These are phyloP conservation scores for Termitomyces sp. DNA, from an alignment of 768 basidiomycete species.

Conservation along the genomic window DNA sequence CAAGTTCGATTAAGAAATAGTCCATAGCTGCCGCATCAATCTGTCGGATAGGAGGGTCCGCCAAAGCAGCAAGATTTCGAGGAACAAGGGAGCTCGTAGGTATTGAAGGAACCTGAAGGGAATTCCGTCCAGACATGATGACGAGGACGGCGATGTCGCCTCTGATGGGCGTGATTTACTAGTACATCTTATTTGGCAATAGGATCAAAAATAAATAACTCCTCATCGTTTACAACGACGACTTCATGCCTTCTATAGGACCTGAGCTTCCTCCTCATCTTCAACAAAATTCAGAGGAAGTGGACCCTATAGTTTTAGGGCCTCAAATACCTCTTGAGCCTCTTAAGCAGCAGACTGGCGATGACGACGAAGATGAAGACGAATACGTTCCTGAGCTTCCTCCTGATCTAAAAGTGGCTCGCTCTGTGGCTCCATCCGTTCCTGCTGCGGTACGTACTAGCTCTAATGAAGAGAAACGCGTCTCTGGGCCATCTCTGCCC, in stretches of 20 bases:
- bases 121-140: conserved; percentile 33
- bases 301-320: conserved; percentile 18
- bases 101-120: conserved; percentile 28
- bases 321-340: conserved; percentile 30
- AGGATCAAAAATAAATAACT: conserved; percentile 4
- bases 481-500: conserved; percentile 56
- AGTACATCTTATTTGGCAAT: conserved; percentile 16
- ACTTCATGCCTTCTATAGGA: conserved; percentile 50
- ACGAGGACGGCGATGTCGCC: too few species aligned
- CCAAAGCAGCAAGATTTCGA: conserved; percentile 46
- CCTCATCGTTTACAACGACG: conserved; percentile 8
- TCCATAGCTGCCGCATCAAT: conserved; percentile 75
- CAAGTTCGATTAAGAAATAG: conserved; percentile 83
- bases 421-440: conserved; percentile 26
- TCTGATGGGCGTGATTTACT: background rate
- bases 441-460: conserved; percentile 18
- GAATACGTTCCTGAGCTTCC: conserved; percentile 75
- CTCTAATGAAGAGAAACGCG: conserved; percentile 32
- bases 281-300: conserved; percentile 22
- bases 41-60: conserved; percentile 60
- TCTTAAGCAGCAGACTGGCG: conserved; percentile 23
- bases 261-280: conserved; percentile 57
- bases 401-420: conserved; percentile 58
- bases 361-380: conserved; percentile 48
- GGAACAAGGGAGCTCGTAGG: conserved; percentile 25